phyloP scores from a whole-genome alignment of 306 rosid species.

The Medicago truncatula region MtrunA17r5.0-ANR NC_053047.1:31315501-31316000 shows the following conservation, averaged over 20 bases:
- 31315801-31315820: background rate
- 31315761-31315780: too few relatives aligned
- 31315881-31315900: background rate
- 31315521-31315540: background rate
- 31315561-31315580: background rate
- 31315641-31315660: background rate
- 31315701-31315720: background rate
- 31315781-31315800: too few relatives aligned
- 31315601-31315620: background rate
- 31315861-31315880: background rate
- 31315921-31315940: too few relatives aligned
- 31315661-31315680: background rate
- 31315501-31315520: background rate
- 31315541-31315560: background rate
- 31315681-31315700: background rate
- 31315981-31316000: too few relatives aligned
- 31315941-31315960: too few relatives aligned
- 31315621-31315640: background rate
- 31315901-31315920: too few relatives aligned
- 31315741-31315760: too few relatives aligned
- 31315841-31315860: background rate
- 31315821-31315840: background rate
- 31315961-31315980: too few relatives aligned
- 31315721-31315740: background rate
- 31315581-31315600: background rate